Percentiles rank a stretch among this genome's conserved stretches.
Evolutionary conservation across 495 filamentous ascomycete species (phyloP).

Genomic region (Aspergillus hancockii): DNA sequence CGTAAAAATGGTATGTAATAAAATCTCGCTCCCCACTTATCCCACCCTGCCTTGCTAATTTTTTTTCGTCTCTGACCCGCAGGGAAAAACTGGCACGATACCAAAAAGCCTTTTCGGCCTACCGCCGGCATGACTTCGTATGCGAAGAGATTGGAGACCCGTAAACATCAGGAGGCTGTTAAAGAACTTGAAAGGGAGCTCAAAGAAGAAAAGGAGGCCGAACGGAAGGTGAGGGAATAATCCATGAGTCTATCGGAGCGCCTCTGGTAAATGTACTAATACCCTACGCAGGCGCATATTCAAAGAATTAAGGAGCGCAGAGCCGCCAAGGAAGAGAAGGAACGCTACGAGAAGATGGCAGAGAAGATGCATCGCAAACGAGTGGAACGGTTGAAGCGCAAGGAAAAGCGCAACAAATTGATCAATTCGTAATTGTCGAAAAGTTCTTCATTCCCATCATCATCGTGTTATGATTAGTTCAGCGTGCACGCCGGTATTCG

Average conservation of each 20-base stretch:
- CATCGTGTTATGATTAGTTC: not conserved
- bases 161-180: constrained; percentile 64
- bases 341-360: constrained; percentile 89
- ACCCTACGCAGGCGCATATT: constrained; percentile 60
- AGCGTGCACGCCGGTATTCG: not conserved
- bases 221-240: constrained; percentile 64
- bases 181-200: constrained; percentile 93
- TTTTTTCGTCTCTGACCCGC: constrained; percentile 22
- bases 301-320: constrained; percentile 79
- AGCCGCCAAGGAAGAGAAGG: constrained; percentile 87
- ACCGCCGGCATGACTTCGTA: constrained; percentile 74
- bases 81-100: constrained; percentile 94
- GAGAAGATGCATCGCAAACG: constrained; percentile 97
- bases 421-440: constrained; percentile 72
- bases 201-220: constrained; percentile 92
- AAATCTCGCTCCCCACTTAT: constrained; percentile 16
- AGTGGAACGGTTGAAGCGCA: constrained; percentile 86
- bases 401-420: constrained; percentile 97
- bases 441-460: constrained; percentile 4
- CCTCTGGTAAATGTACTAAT: constrained; percentile 8
- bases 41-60: constrained; percentile 19
- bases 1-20: constrained; percentile 46
- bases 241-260: not conserved
- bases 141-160: constrained; percentile 66
- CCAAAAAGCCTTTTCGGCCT: constrained; percentile 85